Evolutionary conservation across 495 filamentous ascomycete genomes (phyloP), one percentile per base, ranked within the genome.

Genomic region (Podospora bellae-mahoneyi): DNA sequence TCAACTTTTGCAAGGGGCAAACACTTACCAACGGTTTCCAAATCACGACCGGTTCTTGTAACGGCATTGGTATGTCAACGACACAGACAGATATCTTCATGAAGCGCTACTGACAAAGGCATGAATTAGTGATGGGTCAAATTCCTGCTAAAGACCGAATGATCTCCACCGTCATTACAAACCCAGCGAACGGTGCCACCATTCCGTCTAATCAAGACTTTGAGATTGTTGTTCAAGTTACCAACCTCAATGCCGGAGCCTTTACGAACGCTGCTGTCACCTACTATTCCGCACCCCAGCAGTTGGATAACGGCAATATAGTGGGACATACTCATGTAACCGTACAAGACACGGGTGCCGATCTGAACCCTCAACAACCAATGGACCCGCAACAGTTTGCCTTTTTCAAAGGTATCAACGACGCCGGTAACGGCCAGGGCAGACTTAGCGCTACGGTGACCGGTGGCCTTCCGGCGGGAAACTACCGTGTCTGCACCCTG

Each of bases 261-360:
- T 89, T 89, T 70, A 84, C 84, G 58, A 84, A 88, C 69, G 78
- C 83, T 34, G 73, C 72, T n/a, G 74, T 79, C 1, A 84, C 84
- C 34, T 89, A 89, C 71, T 89, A 88, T 68, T 69, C 82, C 34
- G 83, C 85, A 10, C 87, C 87, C 20, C 87, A 89, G 71, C 65
- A 69, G 3, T 76, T 89, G 13, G 64, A 77, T 78, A 23, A 69
- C 48, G 74, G 74, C 13, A 74, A 76, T 4, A 73, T 88, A 53
- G 76, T 87, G 66, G 87, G 87, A 5, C 87, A 89, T 72, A 84
- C 84, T 30, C 86, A 89, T 73, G 80, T 89, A 44, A 88, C 86
- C 9, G 77, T 88, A 19, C 87, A 89, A 68, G 75, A 83, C 63
- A 66, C 88, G 19, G 81, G 80, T 5, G 66, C 67, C 69, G 74